Evolutionary conservation across 768 basidiomycete genomes (phyloP), one percentile per base, ranked within the genome.

Genomic region (Lentinus brumalis): DNA sequence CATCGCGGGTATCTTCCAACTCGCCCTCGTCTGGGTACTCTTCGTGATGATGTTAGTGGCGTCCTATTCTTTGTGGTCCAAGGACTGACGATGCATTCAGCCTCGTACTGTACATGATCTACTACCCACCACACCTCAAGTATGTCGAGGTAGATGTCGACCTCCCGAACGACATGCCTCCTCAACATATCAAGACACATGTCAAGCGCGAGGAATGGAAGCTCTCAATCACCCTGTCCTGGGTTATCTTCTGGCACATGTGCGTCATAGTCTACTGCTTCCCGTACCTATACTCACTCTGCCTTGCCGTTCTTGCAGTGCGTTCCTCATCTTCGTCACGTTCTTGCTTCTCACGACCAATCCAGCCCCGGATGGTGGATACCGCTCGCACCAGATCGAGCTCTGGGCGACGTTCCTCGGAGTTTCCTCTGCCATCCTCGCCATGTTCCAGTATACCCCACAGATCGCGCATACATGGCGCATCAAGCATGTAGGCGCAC

Each of bases 361-460:
- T 32, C 74, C 73, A 2, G 70, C 78, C 14, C 74, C 74, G 15
- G 78, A 77, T 32, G 66, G 70, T 50, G 65, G 65, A 53, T 77
- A 72, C 67, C 76, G 66, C 65, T 70, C 76, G 61, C 71, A 68
- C 53, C 82, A 74, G 67, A 76, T 76, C 57, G 73, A 68, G 52
- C 78, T 72, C 56, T 96, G 95, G 89, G 94, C 94, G 0, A 89
- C 89, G 0, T 91, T 94, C 75, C 82, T 97, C 4, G 97, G 97
- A 8, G 76, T 98, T 26, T 82, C 86, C 2, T 89, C 92, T 1
- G 89, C 92, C 3, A 40, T 87, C 0, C 83, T 97, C 5, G 90
- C 94, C 1, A 84, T 85, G 4, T 76, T 91, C 5, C 96, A 99
- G 73, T 99, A 98, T 62, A 81, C 87, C 0, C 96, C 96, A 0